These are phyloP conservation scores for Nakazawaea pomicola DNA, from an alignment of 805 yeast species.

Conservation along the genomic window DNA sequence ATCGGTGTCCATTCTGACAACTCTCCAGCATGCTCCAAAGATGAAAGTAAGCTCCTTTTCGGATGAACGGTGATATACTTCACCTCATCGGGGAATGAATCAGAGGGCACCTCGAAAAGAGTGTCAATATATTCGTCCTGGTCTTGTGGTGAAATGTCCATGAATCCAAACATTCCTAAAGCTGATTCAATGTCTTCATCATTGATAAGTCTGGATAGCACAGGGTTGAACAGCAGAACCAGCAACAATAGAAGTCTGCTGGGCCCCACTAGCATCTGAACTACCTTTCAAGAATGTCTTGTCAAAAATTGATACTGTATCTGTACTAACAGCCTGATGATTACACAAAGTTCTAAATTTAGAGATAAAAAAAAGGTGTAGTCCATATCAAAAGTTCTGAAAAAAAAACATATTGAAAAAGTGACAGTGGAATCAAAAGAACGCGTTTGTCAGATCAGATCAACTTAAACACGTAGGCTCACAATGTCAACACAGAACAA, in stretches of 20 bases:
- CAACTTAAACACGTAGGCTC: neutral
- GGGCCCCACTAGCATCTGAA: neutral
- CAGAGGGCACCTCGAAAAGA: no score
- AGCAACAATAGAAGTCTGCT: neutral
- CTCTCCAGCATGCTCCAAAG: conserved; percentile 9
- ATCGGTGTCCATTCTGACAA: conserved; percentile 21
- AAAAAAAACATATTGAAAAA: no score
- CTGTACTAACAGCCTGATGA: no score
- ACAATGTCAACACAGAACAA: conserved; percentile 32
- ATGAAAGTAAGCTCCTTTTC: conserved; percentile 5
- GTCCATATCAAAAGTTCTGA: no score
- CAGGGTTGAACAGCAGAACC: neutral
- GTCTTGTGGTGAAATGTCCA: no score
- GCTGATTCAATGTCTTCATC: neutral
- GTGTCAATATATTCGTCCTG: neutral
- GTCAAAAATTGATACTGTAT: no score
- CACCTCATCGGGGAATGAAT: neutral
- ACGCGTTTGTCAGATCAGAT: neutral
- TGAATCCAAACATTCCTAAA: neutral
- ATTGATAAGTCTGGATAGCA: neutral
- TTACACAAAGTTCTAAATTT: no score
- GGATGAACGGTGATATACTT: conserved; percentile 1
- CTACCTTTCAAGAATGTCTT: no score
- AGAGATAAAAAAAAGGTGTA: no score
- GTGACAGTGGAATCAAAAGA: no score